These are phyloP conservation scores for Allodekkera sacchari DNA, from an alignment of 805 yeast species.

Conservation along the genomic window DNA sequence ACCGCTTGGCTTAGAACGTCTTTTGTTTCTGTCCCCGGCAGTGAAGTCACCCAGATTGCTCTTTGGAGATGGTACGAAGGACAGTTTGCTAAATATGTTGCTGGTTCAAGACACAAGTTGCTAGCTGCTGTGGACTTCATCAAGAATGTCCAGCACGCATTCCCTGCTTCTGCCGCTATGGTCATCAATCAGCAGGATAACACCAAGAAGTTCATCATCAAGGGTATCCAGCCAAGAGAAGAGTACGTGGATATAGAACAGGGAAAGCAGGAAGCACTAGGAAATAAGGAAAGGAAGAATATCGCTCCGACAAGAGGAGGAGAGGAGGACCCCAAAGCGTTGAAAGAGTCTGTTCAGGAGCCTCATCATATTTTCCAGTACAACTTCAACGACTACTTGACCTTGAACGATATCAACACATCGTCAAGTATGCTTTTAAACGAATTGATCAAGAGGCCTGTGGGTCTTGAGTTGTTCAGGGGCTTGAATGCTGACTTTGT, in stretches of 20 bases:
- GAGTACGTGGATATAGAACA: conserved; percentile 40
- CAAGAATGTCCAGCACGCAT: conserved; percentile 85
- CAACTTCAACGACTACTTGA: conserved; percentile 23
- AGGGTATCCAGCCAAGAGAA: conserved; percentile 86
- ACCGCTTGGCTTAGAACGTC: conserved; percentile 92
- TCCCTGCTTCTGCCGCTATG: conserved; percentile 86
- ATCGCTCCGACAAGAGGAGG: conserved; percentile 10
- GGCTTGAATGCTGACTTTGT: conserved; percentile 25
- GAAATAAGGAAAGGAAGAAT: not conserved
- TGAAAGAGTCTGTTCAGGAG: conserved; percentile 2
- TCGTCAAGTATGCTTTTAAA: conserved; percentile 29
- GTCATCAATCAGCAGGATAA: conserved; percentile 57
- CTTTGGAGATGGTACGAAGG: conserved; percentile 93
- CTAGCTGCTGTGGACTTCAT: conserved; percentile 96
- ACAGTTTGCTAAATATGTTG: conserved; percentile 63
- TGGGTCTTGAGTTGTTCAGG: conserved; percentile 26
- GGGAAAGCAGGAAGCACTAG: conserved; percentile 34
- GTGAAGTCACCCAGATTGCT: conserved; percentile 91
- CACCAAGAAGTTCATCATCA: conserved; percentile 77
- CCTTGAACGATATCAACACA: conserved; percentile 32
- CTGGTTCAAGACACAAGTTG: conserved; percentile 37
- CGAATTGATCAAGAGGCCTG: conserved; percentile 23
- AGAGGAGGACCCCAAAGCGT: no score
- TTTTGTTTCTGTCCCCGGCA: conserved; percentile 66
- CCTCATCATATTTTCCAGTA: conserved; percentile 22